phyloP scores from a whole-genome alignment of 768 basidiomycete genomes.

The Termitomyces titanicus region DNA sequence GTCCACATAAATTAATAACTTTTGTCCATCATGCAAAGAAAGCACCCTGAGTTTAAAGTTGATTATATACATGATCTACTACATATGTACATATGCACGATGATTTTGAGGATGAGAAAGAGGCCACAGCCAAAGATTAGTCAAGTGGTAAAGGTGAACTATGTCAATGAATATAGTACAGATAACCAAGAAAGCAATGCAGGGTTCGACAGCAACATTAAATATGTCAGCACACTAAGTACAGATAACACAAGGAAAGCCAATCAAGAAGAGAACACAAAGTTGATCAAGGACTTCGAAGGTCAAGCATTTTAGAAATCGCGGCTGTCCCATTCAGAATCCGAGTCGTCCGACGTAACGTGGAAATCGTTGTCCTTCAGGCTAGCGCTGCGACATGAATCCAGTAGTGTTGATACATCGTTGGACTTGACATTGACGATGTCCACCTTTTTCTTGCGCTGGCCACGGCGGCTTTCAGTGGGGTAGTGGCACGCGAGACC shows the following conservation, averaged over 20 bases:
- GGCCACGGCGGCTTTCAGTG: constrained; percentile 12
- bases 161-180: background rate
- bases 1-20: too few species aligned
- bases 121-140: background rate
- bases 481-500: constrained; percentile 9
- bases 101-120: background rate
- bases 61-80: background rate
- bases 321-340: background rate
- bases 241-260: background rate
- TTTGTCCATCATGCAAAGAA: background rate
- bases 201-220: background rate
- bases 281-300: background rate
- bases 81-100: background rate
- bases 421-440: background rate
- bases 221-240: background rate
- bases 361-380: background rate
- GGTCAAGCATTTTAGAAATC: background rate
- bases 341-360: background rate
- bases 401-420: background rate
- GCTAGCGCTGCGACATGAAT: background rate
- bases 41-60: too few species aligned
- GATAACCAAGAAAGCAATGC: background rate
- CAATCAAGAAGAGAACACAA: background rate
- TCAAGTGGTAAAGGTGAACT: background rate
- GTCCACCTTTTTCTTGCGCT: constrained; percentile 6